Evolutionary conservation across 305 asterid species (phyloP).

Genomic region (Fraxinus xanthoxyloides): DNA sequence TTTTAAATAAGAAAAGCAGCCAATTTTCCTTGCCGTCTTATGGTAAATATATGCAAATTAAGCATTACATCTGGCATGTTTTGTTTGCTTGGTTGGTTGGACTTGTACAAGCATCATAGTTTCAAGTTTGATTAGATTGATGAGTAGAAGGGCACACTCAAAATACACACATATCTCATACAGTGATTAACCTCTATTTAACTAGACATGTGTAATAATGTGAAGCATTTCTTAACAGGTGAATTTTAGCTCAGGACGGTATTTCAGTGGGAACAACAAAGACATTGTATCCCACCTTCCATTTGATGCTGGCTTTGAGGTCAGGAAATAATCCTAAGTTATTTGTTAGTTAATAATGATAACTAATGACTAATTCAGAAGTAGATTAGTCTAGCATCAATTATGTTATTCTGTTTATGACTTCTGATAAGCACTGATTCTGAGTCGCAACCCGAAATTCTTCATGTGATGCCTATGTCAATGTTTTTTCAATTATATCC

Average conservation of each 20-base stretch:
- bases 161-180: background rate
- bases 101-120: slow-evolving; percentile 19
- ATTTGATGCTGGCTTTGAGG: slow-evolving; percentile 98
- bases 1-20: background rate
- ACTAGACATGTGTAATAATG: slow-evolving; percentile 22
- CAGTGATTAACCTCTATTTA: background rate
- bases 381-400: background rate
- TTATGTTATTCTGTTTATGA: background rate
- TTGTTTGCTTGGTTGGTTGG: slow-evolving; percentile 12
- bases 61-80: background rate
- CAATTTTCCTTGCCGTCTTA: background rate
- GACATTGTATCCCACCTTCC: slow-evolving; percentile 74
- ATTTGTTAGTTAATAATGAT: slow-evolving; percentile 13
- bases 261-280: slow-evolving; percentile 66
- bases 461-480: background rate
- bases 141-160: background rate
- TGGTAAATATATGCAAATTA: background rate
- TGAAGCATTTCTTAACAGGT: slow-evolving; percentile 52
- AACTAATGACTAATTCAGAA: background rate
- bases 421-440: background rate
- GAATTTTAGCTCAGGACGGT: slow-evolving; percentile 92
- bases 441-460: background rate
- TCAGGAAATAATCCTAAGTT: slow-evolving; percentile 21
- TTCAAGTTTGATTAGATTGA: slow-evolving; percentile 1
- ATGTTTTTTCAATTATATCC: background rate